Base-by-base conservation (phyloP, 1,284 basidiomycete genomes). In the Acaromyces ingoldii region DNA sequence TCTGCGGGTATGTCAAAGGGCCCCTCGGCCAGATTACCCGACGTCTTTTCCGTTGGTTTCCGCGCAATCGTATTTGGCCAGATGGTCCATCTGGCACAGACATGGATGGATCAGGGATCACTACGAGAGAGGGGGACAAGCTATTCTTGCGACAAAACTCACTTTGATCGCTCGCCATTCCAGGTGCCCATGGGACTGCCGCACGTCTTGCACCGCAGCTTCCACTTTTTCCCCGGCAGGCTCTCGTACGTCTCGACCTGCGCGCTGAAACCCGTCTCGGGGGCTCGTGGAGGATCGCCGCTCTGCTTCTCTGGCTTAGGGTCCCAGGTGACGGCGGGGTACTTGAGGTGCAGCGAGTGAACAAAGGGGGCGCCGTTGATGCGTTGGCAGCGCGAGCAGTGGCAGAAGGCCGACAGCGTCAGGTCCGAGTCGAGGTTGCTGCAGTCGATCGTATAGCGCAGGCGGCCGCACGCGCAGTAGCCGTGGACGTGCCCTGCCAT, bases 361-460 rank as follows among this genome's bases (percentile, higher is more conserved):
- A 70, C 54, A 51, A 61, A 68, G 1, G 67, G 67, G 1, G 64
- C 58, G 19, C 64, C 67, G 26, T 70, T 70, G 53, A 70, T 53
- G 5, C 66, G 59, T 42, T 70, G 67, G 31, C 67, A 70, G 5
- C 55, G 55, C 4, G 66, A 60, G 55, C 67, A 70, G 55, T 70
- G 67, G 44, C 67, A 70, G 49, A 51, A 68, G 30, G 58, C 60
- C 0, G 57, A 55, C 21, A 70, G 55, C 1, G 51, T 49, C 11
- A 67, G 54, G 43, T 70, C 57, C 7, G n/a, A 26, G 4, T 29
- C 26, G 6, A 51, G 29, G 26, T 57, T 38, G 37, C 36, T 19
- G 55, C 47, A 2, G 39, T 25, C 1, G 59, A 45, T 45, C 13
- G 29, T 17, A 41, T 53, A 65, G 34, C 44, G 31, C 45, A 65